Conservation (phyloP, 306 rosid genomes). For the Hippophae tibetana region DNA sequence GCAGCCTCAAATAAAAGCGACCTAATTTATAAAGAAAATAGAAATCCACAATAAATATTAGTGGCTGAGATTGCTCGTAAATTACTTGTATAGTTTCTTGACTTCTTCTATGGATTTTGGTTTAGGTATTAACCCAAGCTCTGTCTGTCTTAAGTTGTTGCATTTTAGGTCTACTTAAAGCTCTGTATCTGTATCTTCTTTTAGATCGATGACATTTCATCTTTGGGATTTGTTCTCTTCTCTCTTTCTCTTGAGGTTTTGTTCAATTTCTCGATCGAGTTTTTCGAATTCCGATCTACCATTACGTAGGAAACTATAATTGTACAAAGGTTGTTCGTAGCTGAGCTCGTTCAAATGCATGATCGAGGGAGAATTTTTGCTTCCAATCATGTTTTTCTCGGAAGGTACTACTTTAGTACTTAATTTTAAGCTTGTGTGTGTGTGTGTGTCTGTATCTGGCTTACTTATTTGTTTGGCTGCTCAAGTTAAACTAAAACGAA, state of each 20-base stretch:
- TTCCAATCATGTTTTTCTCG: slow-evolving; percentile 27
- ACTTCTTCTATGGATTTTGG: too few species aligned
- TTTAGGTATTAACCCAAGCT: too few species aligned
- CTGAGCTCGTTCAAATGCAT: slow-evolving; percentile 24
- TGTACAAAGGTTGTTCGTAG: slow-evolving; percentile 18
- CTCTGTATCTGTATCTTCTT: slow-evolving; percentile 8
- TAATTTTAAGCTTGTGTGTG: not conserved
- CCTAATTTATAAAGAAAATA: not conserved
- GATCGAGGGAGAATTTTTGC: slow-evolving; percentile 16
- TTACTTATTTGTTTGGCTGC: slow-evolving; percentile 43
- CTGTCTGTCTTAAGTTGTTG: too few species aligned
- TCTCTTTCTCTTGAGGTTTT: not conserved
- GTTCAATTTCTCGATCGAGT: slow-evolving; percentile 19
- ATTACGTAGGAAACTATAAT: slow-evolving; percentile 31
- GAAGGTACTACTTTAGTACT: slow-evolving; percentile 27
- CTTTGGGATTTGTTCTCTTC: not conserved
- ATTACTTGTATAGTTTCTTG: slow-evolving; percentile 13
- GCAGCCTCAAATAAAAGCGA: slow-evolving; percentile 41
- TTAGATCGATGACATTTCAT: not conserved
- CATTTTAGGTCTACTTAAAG: slow-evolving; percentile 11
- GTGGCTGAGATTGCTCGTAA: slow-evolving; percentile 81
- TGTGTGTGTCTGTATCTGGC: too few species aligned
- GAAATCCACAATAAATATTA: slow-evolving; percentile 40
- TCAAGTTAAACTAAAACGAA: slow-evolving; percentile 28
- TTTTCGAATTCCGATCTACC: slow-evolving; percentile 9